A percentile compares a stretch with the other conserved stretches of the same genome.
phyloP scores from a whole-genome alignment of 164 flowering plant species.

The Vitis labrusca region DNA sequence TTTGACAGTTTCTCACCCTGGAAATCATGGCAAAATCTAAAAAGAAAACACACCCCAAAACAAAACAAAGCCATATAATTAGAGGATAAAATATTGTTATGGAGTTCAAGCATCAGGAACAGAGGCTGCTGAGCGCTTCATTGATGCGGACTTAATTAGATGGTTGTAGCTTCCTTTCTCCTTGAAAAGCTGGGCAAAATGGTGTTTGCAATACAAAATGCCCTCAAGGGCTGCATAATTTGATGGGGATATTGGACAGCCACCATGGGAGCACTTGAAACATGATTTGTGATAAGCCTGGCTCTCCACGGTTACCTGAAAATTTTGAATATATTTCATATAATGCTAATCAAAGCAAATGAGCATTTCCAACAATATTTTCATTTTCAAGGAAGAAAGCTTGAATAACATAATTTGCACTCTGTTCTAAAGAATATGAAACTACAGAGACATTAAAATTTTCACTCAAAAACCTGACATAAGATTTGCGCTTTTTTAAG shows the following conservation, averaged over 20 bases:
- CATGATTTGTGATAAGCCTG: slow-evolving; percentile 90
- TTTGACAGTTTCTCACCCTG: slow-evolving; percentile 1
- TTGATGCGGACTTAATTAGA: slow-evolving; percentile 79
- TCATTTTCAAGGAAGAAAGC: too few relatives aligned
- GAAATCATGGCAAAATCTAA: not conserved
- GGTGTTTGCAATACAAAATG: slow-evolving; percentile 91
- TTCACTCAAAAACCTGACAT: too few relatives aligned
- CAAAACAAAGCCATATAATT: slow-evolving; percentile 6
- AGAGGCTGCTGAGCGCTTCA: slow-evolving; percentile 60
- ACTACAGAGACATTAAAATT: too few relatives aligned
- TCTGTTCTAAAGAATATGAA: too few relatives aligned
- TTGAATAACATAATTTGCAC: too few relatives aligned
- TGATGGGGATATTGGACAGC: slow-evolving; percentile 84
- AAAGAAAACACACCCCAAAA: slow-evolving; percentile 14
- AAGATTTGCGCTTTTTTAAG: too few relatives aligned
- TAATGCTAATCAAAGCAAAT: not conserved
- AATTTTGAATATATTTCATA: not conserved
- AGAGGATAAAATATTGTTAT: slow-evolving; percentile 1
- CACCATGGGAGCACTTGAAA: slow-evolving; percentile 97
- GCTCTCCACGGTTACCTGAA: slow-evolving; percentile 91
- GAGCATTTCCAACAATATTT: not conserved
- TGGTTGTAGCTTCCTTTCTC: slow-evolving; percentile 99
- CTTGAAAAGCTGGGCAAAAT: slow-evolving; percentile 95
- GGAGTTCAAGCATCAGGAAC: slow-evolving; percentile 51
- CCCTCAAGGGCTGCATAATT: slow-evolving; percentile 97